phyloP scores from a whole-genome alignment of 2,329 filamentous ascomycete species.

The Albophoma yamanashiensis region DNA sequence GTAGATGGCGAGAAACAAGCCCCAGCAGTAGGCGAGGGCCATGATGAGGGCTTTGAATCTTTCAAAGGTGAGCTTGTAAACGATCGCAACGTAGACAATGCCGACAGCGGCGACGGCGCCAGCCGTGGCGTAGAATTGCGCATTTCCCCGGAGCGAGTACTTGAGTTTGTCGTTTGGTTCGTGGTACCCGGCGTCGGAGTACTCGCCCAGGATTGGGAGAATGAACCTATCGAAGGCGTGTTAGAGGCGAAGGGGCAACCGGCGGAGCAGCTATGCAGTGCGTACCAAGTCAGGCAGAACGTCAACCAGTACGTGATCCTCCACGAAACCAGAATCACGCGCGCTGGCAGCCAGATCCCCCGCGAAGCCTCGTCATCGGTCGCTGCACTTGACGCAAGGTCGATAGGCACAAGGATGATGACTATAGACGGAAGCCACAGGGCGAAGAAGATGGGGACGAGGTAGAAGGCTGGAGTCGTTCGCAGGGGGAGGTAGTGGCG shows the following conservation, averaged over 20 bases:
- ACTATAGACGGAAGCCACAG: slow-evolving; percentile 86
- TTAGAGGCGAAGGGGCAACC: neutral
- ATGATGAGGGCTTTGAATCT: slow-evolving; percentile 79
- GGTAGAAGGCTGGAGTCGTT: slow-evolving; percentile 78
- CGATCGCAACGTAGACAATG: slow-evolving; percentile 72
- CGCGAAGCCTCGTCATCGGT: slow-evolving; percentile 59
- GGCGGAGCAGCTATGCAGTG: neutral
- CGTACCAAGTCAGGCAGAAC: slow-evolving; percentile 84
- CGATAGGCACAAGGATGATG: slow-evolving; percentile 86
- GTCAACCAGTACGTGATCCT: slow-evolving; percentile 96
- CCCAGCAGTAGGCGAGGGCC: slow-evolving; percentile 92
- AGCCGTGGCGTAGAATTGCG: slow-evolving; percentile 75
- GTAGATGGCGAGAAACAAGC: slow-evolving; percentile 83
- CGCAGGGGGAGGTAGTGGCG: slow-evolving; percentile 86
- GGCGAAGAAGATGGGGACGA: slow-evolving; percentile 91
- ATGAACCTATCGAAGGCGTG: slow-evolving; percentile 54
- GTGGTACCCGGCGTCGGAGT: slow-evolving; percentile 86
- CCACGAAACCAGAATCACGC: slow-evolving; percentile 78
- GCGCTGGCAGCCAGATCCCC: slow-evolving; percentile 79
- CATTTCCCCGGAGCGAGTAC: slow-evolving; percentile 81
- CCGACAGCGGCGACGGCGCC: slow-evolving; percentile 60
- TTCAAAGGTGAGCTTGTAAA: slow-evolving; percentile 60
- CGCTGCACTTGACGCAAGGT: slow-evolving; percentile 76
- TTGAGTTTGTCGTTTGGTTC: slow-evolving; percentile 70
- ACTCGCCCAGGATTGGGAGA: slow-evolving; percentile 86